Evolutionary conservation across 176 grass and related monocot genomes (phyloP).

Genomic region (Raddia guianensis): DNA sequence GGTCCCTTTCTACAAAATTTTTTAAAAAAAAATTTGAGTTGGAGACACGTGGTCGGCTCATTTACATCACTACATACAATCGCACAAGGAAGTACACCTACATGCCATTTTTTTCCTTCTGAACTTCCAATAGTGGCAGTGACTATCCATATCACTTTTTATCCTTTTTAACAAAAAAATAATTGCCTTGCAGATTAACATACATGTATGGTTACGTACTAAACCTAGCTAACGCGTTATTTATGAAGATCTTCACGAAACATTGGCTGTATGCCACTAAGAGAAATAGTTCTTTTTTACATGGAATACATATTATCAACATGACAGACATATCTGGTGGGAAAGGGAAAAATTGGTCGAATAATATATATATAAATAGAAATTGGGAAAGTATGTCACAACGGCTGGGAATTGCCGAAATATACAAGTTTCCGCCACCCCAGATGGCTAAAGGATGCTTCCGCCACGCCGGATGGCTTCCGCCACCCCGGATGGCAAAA

Average conservation of each 20-base stretch:
- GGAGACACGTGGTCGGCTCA: not conserved
- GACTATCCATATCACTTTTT: not conserved
- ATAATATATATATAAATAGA: no score
- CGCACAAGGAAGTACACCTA: not conserved
- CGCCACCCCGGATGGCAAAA: no score
- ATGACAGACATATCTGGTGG: no score
- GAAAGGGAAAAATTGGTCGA: no score
- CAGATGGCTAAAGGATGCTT: no score
- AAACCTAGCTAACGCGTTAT: not conserved
- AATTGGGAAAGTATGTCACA: no score
- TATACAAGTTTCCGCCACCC: no score
- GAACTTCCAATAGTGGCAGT: not conserved
- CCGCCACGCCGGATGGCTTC: no score
- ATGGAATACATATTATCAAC: not conserved
- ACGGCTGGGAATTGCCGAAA: no score
- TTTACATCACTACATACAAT: not conserved
- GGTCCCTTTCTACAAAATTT: not conserved
- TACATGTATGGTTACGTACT: constrained; percentile 4
- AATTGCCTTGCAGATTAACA: not conserved
- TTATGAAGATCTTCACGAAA: not conserved
- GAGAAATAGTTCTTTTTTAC: not conserved
- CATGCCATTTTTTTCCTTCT: no score
- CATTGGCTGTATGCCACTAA: not conserved
- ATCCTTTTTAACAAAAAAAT: not conserved
- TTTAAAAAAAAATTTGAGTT: not conserved